Evolutionary conservation across 345 rosid genomes (phyloP), one percentile per base, ranked within the genome.

Genomic region (Raphanus sativus): DNA sequence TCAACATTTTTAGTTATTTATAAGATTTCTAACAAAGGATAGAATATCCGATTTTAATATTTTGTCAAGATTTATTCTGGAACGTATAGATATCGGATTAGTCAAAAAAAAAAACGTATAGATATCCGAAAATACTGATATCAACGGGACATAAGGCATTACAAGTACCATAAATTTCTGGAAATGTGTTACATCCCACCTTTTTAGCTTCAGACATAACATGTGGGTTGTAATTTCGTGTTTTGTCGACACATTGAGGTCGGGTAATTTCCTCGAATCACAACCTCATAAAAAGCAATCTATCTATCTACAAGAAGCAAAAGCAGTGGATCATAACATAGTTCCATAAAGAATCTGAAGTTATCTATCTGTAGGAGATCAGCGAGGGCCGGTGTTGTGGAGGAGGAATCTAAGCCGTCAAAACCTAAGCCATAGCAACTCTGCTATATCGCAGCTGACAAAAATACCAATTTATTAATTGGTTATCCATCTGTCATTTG

Each of bases 221-320:
- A 65, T 65, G 26, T 38, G 68, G 16, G 50, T 34, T 36, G 30
- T 2, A 32, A n/a, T 63, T 8, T 16, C 26, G 29, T 56, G 21
- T 9, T 17, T 17, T 17, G 21, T 13, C 65, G n/a, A 30, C 17
- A 29, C 38, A 62, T 0, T 13, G 2, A 36, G 42, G 16, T 71
- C 52, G 12, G 70, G 25, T 66, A 42, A 68, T 29, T 29, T 68
- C 42, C 10, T 8, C 26, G 50, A 30, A 40, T 32, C 50, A 67
- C 61, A 60, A 67, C 73, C 67, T 30, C 61, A 45, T 9, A 67
- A 59, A 67, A 67, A 17, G 33, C 50, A 26, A 15, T 30, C 4
- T 12, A 60, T 69, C 70, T 76, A 76, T 76, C 70, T 56, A 69
- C 65, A 77, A 28, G 66, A 70, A 50, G 24, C 26, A 50, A 42